Evolutionary conservation across 1,284 basidiomycete species (phyloP).

Genomic region (Tetrapyrgos nigripes): DNA sequence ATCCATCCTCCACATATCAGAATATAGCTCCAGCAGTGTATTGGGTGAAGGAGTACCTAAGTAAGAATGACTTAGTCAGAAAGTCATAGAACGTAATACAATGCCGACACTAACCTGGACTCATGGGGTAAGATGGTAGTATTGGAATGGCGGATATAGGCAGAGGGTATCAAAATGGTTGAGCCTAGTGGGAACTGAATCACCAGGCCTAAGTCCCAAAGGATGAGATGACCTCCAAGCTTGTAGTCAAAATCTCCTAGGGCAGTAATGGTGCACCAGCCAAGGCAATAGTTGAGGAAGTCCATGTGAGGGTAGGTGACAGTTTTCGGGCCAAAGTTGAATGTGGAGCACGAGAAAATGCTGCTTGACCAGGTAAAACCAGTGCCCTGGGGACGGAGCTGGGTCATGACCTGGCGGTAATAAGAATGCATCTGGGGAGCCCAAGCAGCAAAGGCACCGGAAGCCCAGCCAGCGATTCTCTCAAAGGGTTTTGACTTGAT

Average conservation of each 20-base stretch:
- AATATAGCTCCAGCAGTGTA: conserved; percentile 15
- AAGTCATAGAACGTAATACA: no score
- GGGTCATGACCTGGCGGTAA: not conserved
- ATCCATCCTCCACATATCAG: conserved; percentile 6
- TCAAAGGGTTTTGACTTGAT: not conserved
- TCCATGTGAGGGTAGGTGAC: conserved; percentile 5
- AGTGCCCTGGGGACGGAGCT: not conserved
- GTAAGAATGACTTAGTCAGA: not conserved
- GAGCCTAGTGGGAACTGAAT: conserved; percentile 13
- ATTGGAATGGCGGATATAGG: conserved; percentile 6
- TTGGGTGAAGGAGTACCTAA: conserved; percentile 12
- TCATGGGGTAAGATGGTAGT: conserved; percentile 1
- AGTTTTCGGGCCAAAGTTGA: conserved; percentile 10
- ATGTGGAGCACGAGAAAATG: conserved; percentile 8
- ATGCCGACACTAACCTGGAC: not conserved
- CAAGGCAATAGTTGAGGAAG: conserved; percentile 1
- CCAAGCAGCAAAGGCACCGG: not conserved
- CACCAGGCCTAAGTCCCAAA: conserved; percentile 10
- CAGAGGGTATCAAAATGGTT: conserved; percentile 13
- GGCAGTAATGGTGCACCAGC: conserved; percentile 13
- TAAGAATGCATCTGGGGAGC: not conserved
- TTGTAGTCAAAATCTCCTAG: conserved; percentile 4
- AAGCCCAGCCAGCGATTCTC: not conserved
- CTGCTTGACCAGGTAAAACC: not conserved
- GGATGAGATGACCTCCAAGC: conserved; percentile 9